Base-by-base conservation (phyloP, 805 yeast genomes). In the Zygoascus tannicola region DNA sequence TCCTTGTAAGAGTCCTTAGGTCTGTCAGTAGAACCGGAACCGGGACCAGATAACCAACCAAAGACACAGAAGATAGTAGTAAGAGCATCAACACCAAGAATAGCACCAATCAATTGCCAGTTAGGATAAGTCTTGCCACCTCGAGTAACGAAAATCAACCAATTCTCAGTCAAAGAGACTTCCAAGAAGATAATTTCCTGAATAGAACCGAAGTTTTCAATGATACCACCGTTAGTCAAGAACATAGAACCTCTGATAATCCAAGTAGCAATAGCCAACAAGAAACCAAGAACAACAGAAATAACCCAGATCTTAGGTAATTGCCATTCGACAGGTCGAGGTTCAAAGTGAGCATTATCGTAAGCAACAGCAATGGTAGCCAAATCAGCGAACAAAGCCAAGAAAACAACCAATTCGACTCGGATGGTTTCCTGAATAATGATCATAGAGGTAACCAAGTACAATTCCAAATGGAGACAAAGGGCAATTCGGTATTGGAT, bases 81-180 rank as follows among this genome's bases (percentile, higher is more conserved):
- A 60, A 86, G 72, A 75, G 85, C 73, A 73, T 86, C 95, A 65
- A 86, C 96, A 67, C 73, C 75, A 63, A 85, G 75, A 62, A 86
- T 94, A 65, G 96, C 96, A 76, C 87, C 92, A 60, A 90, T 65
- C 70, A 86, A 81, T 78, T 86, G 95, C 95, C 95, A 86, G 41
- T 94, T 82, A 75, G 96, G 96, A 90, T 88, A 80, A 85, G 88
- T 86, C 69, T 94, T 94, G 74, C 95, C 95, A 67, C 95, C 95
- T 77, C 96, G 82, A 64, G 96, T 86, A 63, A 86, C 77, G 84
- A 86, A 86, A 75, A 86, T 86, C 71, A 86, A 79, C 96, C 96
- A 86, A 76, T 86, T 86, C 76, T 86, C 95, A 70, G 96, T 86
- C 69, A 86, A 79, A 49, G 95, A 83, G 66, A 86, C 82, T 75